Conservation (phyloP, 2,329 filamentous ascomycete species). For the Grosmannia huntii region DNA sequence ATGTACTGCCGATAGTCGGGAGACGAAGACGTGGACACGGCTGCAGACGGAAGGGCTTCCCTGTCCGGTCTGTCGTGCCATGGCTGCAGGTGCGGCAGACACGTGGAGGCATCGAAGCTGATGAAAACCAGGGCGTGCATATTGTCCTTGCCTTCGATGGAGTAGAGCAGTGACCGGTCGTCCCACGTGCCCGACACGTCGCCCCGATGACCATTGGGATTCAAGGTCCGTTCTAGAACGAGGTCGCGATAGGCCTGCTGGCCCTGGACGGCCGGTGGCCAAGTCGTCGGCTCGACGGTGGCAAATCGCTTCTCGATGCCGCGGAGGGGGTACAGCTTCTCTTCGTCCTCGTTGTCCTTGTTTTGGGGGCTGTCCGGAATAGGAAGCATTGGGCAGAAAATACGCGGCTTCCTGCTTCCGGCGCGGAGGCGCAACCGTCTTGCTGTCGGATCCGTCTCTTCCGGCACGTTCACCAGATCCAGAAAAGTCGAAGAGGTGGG, state of each 20-base stretch:
- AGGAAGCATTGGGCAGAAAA: too few relatives aligned
- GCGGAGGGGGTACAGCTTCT: not conserved
- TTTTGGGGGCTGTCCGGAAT: too few relatives aligned
- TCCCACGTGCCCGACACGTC: slow-evolving; percentile 30
- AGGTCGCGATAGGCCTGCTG: slow-evolving; percentile 16
- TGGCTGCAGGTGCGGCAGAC: slow-evolving; percentile 12
- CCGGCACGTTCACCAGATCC: slow-evolving; percentile 43
- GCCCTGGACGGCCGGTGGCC: not conserved
- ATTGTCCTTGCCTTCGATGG: slow-evolving; percentile 11
- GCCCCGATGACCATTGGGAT: slow-evolving; percentile 22
- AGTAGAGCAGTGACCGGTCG: slow-evolving; percentile 34
- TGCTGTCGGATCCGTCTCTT: slow-evolving; percentile 20
- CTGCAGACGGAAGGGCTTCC: too few relatives aligned
- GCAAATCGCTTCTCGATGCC: not conserved
- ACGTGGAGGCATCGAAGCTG: slow-evolving; percentile 28
- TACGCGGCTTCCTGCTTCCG: not conserved
- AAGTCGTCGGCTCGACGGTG: not conserved
- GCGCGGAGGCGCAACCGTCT: slow-evolving; percentile 19
- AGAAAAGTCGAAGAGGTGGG: slow-evolving; percentile 39
- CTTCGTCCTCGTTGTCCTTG: slow-evolving; percentile 1
- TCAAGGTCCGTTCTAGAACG: slow-evolving; percentile 25
- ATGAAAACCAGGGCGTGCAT: slow-evolving; percentile 25
- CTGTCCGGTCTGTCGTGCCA: not conserved
- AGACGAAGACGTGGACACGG: too few relatives aligned
- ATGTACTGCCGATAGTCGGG: too few relatives aligned